phyloP scores from a whole-genome alignment of 768 basidiomycete genomes.

The Hygrocybe punicea region DNA sequence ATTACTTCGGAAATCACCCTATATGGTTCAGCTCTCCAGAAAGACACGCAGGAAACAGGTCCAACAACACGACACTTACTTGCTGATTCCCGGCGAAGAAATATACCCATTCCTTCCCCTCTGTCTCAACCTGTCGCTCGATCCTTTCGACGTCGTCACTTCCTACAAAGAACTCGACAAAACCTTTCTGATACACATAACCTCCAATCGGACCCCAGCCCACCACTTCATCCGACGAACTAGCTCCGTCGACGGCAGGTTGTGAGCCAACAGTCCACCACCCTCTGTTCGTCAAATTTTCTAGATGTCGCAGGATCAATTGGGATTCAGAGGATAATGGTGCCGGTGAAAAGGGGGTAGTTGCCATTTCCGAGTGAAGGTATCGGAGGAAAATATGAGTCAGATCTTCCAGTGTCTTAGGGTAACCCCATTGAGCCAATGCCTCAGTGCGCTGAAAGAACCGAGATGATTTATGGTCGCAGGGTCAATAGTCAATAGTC shows the following conservation, averaged over 20 bases:
- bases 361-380: slow-evolving; percentile 65
- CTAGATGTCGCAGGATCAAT: slow-evolving; percentile 73
- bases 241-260: slow-evolving; percentile 81
- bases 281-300: slow-evolving; percentile 68
- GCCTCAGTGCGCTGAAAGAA: slow-evolving; percentile 54
- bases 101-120: slow-evolving; percentile 66
- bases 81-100: slow-evolving; percentile 80
- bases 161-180: slow-evolving; percentile 93
- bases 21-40: slow-evolving; percentile 48
- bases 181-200: slow-evolving; percentile 96
- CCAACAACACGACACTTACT: slow-evolving; percentile 44
- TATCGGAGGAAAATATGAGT: slow-evolving; percentile 77
- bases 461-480: background rate
- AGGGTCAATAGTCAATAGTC: background rate
- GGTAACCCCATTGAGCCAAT: slow-evolving; percentile 73
- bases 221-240: slow-evolving; percentile 70
- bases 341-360: slow-evolving; percentile 85
- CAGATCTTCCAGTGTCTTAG: slow-evolving; percentile 61
- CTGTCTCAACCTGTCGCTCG: slow-evolving; percentile 51
- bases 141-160: slow-evolving; percentile 54
- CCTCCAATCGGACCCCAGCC: slow-evolving; percentile 94
- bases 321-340: slow-evolving; percentile 80
- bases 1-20: slow-evolving; percentile 82
- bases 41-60: slow-evolving; percentile 61
- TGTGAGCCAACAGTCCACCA: slow-evolving; percentile 99